Conservation (phyloP, 2,329 filamentous ascomycete genomes). For the Pestalotiopsis sp. region DNA sequence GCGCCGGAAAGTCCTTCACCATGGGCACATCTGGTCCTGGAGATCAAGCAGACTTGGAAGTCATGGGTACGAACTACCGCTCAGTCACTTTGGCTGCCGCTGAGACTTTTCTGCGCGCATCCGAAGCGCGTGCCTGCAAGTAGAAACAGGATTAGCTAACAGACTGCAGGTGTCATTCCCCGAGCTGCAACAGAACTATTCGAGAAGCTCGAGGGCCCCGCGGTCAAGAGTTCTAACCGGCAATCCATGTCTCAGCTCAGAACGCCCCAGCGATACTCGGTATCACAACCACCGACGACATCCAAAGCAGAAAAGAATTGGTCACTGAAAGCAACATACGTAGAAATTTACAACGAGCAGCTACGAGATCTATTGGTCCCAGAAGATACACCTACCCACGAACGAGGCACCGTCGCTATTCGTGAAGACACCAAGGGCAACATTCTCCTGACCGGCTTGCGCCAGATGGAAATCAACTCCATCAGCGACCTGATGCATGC, state of each 20-base stretch:
- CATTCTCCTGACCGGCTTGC: conserved; percentile 88
- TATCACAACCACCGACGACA: conserved; percentile 37
- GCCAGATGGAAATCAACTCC: conserved; percentile 84
- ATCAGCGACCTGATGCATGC: conserved; percentile 88
- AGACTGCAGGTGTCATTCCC: conserved; percentile 81
- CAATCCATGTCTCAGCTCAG: conserved; percentile 76
- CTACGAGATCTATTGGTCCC: conserved; percentile 85
- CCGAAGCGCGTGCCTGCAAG: neutral
- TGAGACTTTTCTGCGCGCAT: neutral
- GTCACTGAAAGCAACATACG: conserved; percentile 91
- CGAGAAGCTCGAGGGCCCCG: conserved; percentile 71
- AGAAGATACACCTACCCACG: conserved; percentile 66
- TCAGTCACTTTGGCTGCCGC: neutral
- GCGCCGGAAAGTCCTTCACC: conserved; percentile 96
- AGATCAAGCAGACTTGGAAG: conserved; percentile 69
- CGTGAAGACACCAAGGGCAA: conserved; percentile 93
- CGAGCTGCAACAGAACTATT: conserved; percentile 85
- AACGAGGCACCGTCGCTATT: conserved; percentile 82
- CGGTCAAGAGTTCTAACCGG: conserved; percentile 48
- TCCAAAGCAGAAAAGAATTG: conserved; percentile 70
- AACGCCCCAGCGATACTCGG: conserved; percentile 77
- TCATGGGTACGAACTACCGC: conserved; percentile 70
- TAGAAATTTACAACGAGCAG: conserved; percentile 98
- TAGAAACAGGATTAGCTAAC: neutral
- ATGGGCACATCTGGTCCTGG: conserved; percentile 92